Evolutionary conservation across 1,139 yeast species (phyloP), one percentile per base, ranked within the genome.

Genomic region (Barnettozyma hawaiiensis): DNA sequence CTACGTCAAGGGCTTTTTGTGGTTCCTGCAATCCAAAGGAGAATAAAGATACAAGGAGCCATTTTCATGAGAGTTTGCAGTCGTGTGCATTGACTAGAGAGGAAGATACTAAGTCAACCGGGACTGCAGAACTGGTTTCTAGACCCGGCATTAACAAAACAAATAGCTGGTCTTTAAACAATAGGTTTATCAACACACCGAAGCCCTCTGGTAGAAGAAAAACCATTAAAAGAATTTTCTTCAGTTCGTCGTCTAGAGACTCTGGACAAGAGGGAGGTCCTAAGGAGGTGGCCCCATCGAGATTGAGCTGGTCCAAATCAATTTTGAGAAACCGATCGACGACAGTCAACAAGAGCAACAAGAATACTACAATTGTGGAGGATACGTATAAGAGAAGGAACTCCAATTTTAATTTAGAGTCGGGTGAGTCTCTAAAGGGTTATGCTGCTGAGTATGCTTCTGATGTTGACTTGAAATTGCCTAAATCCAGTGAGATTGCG

Each of bases 391-490:
- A n/a, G 29, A 26, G 34, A 19, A 24, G 14, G n/a, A 29, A 11
- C 16, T 29, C n/a, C 6, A 31, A 36, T 12, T 39, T 48, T 8
- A 44, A 42, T 16, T n/a, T 45, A 29, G 46, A 47, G 10, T 50
- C 53, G 10, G 46, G 46, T 11, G 43, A 37, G 29, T 43, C 46
- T 11, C 35, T 43, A 11, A 16, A 37, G 24, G 43, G 40, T 2
- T 43, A 11, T 34, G 52, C 50, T 2, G 51, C 47, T 4, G 46
- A 44, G 4, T 45, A 45, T 29, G 42, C 45, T 2, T 23, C 15
- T 1, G 20, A 35, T n/a, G 33, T 28, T 22, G 50, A 42, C 8
- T 32, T 50, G 8, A 31, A 31, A 11, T 7, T 41, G 4, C 47
- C 50, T 2, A 22, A 34, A 5, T n/a, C 39, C 9, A n/a, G 29